Base-by-base conservation (phyloP, 768 basidiomycete species). In the Rhodotorula kratochvilovae region DNA sequence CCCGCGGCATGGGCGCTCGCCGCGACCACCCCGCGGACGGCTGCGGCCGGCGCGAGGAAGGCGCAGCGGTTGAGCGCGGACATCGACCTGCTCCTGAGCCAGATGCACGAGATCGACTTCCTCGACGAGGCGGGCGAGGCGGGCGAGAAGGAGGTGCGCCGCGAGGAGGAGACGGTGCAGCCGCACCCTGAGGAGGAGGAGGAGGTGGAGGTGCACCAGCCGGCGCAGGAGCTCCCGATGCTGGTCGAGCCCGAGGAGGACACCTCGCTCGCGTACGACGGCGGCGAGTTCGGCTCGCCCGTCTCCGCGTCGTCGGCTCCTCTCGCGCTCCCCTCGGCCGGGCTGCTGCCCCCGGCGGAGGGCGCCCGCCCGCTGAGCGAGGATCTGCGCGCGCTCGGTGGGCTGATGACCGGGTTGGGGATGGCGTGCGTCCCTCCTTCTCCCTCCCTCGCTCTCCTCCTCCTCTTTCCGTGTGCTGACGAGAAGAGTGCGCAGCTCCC, bases 31-130 rank as follows among this genome's bases (percentile, higher is more conserved):
- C 13, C 63, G 23, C 2, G 15, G 23, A n/a, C 54, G 19, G 42
- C n/a, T 5, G 12, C 46, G 60, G 10, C 59, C 64, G 27, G 54
- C 7, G 61, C 17, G 36, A 27, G 58, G 7, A 45, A 63, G 35
- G 23, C 23, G 5, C 67, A 59, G 3, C 61, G 68, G 23, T 25
- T 73, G 33, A 67, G 61, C 58, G 68, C 68, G 12, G 72, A 73
- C 48, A 68, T 73, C 39, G 72, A 73, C 46, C 51, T 58, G 29
- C 68, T 73, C 11, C 54, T 73, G 29, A 60, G 61, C 16, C 72
- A 73, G 61, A 70, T 73, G 68, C 60, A 67, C 53, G 68, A 70
- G 21, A 63, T 73, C 42, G 72, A 73, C 50, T 73, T 73, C 15
- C 57, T 33, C 5, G 31, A 33, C 29, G 53, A 2, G 21, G 56